These are phyloP conservation scores for Erodium chrysanthum DNA, from an alignment of 441 rosid species.

Conservation along the genomic window DNA sequence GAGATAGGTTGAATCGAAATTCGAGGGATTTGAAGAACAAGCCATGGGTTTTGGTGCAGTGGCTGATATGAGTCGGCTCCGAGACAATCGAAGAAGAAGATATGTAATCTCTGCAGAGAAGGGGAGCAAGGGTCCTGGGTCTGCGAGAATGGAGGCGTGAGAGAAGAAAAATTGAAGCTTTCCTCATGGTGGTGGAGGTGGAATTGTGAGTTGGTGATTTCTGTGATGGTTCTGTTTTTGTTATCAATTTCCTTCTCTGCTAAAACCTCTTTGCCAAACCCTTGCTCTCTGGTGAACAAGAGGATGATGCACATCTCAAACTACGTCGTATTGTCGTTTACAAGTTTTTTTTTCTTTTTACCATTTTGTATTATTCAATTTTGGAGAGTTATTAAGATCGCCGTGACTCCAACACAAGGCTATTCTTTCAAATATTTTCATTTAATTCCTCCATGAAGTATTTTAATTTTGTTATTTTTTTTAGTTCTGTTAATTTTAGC, in stretches of 20 bases:
- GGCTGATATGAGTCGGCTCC: constrained; percentile 15
- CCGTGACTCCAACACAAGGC: too few relatives aligned
- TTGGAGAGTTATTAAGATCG: too few relatives aligned
- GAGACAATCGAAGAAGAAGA: constrained; percentile 22
- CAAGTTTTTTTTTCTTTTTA: too few relatives aligned
- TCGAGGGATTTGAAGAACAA: constrained; percentile 24
- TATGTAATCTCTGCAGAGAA: constrained; percentile 21
- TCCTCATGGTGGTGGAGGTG: neutral
- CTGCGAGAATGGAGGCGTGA: neutral
- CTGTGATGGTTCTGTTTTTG: too few relatives aligned
- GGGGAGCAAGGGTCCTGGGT: constrained; percentile 12
- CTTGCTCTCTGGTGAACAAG: neutral
- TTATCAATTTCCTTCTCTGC: neutral
- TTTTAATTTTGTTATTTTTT: too few relatives aligned
- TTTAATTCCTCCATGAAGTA: too few relatives aligned
- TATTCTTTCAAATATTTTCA: too few relatives aligned
- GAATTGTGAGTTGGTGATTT: neutral
- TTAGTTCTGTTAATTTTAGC: too few relatives aligned
- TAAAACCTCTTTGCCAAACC: neutral
- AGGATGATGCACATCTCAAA: too few relatives aligned
- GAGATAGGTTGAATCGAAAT: constrained; percentile 34
- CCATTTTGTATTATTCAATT: too few relatives aligned
- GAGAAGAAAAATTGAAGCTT: constrained; percentile 3
- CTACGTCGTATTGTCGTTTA: too few relatives aligned
- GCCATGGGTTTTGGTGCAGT: constrained; percentile 33